Evolutionary conservation across 176 grass and related monocot species (phyloP), one percentile per base, ranked within the genome.

Genomic region (Rhynchospora tenuis): DNA sequence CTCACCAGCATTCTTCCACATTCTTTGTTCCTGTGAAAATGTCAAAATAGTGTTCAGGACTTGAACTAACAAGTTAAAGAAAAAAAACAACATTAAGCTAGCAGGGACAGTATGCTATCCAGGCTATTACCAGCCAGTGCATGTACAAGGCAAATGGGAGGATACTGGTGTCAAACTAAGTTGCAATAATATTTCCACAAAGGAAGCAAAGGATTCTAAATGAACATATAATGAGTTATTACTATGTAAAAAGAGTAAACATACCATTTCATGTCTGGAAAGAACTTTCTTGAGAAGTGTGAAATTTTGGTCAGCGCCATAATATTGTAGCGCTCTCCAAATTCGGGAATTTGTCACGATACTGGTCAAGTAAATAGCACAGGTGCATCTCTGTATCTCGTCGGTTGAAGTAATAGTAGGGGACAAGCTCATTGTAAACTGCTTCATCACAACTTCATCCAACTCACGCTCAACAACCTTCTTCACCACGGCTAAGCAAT

Each of bases 401-500:
- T 83, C 44, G 64, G 75, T 77, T 0, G 73, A 46, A 66, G 28
- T 57, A 59, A 84, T 50, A 33, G 70, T 45, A 20, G 88, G 80
- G 1, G 69, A 47, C 77, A 89, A 80, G 70, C 82, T 90, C 55
- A 94, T 86, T 78, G 12, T 78, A 80, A 92, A 94, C 14, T 86
- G 85, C 50, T 89, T 94, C 54, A 79, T 58, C 52, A 26, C 68
- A 38, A 74, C 86, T 58, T 85, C 90, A 81, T 92, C 72, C 59
- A 90, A 84, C 33, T 85, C 90, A 71, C 86, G 77, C 74, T 92
- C 42, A 56, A 82, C 69, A 44, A 97, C 88, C 44, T 97, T 83
- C 19, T 80, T 91, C 9, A 92, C 90, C 50, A 94, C 83, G n/a
- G 91, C 81, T 24, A 90, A 11, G 66, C 80, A 89, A 86, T 94